Base-by-base conservation (phyloP, 805 yeast species). In the Candida xyloterini region DNA sequence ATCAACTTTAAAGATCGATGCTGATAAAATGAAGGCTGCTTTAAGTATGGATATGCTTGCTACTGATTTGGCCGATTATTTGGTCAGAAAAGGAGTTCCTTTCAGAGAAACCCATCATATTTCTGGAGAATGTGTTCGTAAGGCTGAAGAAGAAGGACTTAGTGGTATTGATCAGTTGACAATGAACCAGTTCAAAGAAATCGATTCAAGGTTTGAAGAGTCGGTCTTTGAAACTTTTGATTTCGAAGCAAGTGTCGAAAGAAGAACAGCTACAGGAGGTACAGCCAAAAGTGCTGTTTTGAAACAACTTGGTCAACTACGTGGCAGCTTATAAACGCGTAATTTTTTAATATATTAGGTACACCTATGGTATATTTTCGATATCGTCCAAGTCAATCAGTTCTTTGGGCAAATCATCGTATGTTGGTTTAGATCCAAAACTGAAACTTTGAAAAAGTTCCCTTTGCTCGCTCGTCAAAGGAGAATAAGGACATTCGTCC, bases 21-120 rank as follows among this genome's bases (percentile, higher is more conserved):
- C 75, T 48, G 83, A 76, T 38, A 80, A 73, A 52, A 93, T 93
- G 99, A 76, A 73, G 53, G 79, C 74, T 30, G 91, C 98, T 0
- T 76, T 93, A 55, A 90, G 98, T 21, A 91, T 91, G 95, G 99
- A 93, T 66, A 93, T 93, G 99, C 76, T 93, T 55, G 99, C 99
- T 15, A 93, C 99, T 23, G 99, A 93, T 63, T 75, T 93, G 53
- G 99, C 99, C 28, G 99, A 93, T 64, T 93, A 93, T 64, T 74
- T 93, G 50, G 99, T 93, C 36, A 83, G 96, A 70, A 90, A 84
- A 65, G 99, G 99, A 45, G 99, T 93, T 51, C 99, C 99, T 42
- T 93, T 93, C 71, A 87, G 99, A 72, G 98, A 93, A 68, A 93
- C 99, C 1, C 99, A 93, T 68, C 98, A 93, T 65, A 93, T 93